Percentiles rank a stretch among this genome's conserved stretches.
These are phyloP conservation scores for Meira nashicola DNA, from an alignment of 1,284 basidiomycete species.

Conservation along the genomic window DNA sequence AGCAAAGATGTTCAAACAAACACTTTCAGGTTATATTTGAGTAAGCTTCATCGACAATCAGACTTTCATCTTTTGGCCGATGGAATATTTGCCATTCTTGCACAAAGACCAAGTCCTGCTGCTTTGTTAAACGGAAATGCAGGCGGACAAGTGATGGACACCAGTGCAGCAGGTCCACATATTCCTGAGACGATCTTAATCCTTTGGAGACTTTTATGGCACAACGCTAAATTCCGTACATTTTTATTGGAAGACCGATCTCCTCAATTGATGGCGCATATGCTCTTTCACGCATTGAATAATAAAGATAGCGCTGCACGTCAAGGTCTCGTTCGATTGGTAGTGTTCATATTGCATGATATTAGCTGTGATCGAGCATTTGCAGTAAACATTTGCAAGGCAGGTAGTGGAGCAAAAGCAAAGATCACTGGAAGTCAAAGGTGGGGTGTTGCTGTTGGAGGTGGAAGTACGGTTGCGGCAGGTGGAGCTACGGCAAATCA, in stretches of 20 bases:
- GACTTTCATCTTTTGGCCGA: conserved; percentile 42
- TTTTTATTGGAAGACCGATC: conserved; percentile 35
- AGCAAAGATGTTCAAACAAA: conserved; percentile 17
- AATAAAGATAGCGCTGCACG: conserved; percentile 61
- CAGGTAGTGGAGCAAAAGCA: conserved; percentile 27
- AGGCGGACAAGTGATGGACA: background rate
- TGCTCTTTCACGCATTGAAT: conserved; percentile 32
- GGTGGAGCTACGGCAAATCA: background rate
- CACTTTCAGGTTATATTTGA: conserved; percentile 42
- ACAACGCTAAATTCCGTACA: conserved; percentile 39
- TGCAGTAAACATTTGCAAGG: conserved; percentile 55
- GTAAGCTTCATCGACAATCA: conserved; percentile 42
- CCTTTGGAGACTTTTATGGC: conserved; percentile 36
- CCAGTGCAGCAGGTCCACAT: conserved; percentile 16
- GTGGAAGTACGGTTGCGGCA: background rate
- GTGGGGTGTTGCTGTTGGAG: conserved; percentile 8
- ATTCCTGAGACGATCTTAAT: conserved; percentile 38
- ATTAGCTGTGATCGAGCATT: conserved; percentile 78
- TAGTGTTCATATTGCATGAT: conserved; percentile 87
- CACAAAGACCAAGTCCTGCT: conserved; percentile 18
- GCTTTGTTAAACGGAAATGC: conserved; percentile 7
- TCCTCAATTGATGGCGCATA: conserved; percentile 21
- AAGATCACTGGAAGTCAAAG: conserved; percentile 17
- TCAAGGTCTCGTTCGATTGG: conserved; percentile 79
- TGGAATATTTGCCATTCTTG: conserved; percentile 23